These are phyloP conservation scores for Kluyveromyces dobzhanskii DNA, from an alignment of 805 yeast genomes.

Conservation along the genomic window DNA sequence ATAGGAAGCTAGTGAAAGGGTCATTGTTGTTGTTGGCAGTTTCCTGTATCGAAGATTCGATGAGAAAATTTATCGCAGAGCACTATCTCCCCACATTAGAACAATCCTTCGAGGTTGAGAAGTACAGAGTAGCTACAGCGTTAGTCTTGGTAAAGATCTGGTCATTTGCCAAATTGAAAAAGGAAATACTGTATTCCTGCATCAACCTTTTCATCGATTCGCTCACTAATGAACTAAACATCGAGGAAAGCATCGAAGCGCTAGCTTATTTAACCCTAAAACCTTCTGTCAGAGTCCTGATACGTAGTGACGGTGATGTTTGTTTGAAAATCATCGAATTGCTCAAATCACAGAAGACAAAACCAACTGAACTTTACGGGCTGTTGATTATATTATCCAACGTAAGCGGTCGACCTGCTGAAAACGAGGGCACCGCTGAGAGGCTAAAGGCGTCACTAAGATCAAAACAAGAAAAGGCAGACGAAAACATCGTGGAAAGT, in stretches of 20 bases:
- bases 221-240: constrained; percentile 7
- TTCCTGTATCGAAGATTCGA: constrained; percentile 43
- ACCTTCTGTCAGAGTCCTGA: constrained; percentile 26
- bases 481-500: constrained; percentile 10
- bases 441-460: constrained; percentile 20
- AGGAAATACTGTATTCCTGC: constrained; percentile 26
- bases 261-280: constrained; percentile 43
- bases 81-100: constrained; percentile 36
- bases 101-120: constrained; percentile 25
- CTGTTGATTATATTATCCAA: constrained; percentile 28
- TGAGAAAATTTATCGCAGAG: constrained; percentile 40
- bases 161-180: constrained; percentile 37
- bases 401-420: constrained; percentile 19
- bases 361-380: constrained; percentile 25
- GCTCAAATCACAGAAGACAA: constrained; percentile 12
- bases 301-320: constrained; percentile 33
- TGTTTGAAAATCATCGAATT: constrained; percentile 25
- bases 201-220: constrained; percentile 22
- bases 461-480: constrained; percentile 17
- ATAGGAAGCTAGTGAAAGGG: constrained; percentile 15
- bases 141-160: constrained; percentile 49
- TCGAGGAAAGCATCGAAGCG: constrained; percentile 33
- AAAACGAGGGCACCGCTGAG: constrained; percentile 7
- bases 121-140: constrained; percentile 31
- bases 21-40: constrained; percentile 33